Evolutionary conservation across 148 eudicot genomes (phyloP).

Genomic region (Rhododendron molle): DNA sequence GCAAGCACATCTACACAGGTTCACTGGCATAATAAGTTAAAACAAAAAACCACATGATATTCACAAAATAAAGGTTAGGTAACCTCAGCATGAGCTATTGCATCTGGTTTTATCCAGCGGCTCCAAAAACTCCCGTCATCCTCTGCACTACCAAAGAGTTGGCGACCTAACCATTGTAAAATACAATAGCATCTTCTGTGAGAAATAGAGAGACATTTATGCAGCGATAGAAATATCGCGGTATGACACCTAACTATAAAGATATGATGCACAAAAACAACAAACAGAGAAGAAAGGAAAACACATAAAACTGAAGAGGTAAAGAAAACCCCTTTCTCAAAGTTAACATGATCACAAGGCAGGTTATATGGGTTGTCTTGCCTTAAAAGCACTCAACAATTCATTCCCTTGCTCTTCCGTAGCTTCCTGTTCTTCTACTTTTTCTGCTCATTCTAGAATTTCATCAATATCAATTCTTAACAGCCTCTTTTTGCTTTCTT

Average conservation of each 20-base stretch:
- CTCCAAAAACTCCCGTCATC: slow-evolving; percentile 99
- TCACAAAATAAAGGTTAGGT: neutral
- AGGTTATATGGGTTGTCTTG: slow-evolving; percentile 6
- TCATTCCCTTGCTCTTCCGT: slow-evolving; percentile 70
- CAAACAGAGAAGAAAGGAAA: neutral
- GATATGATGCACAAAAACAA: neutral
- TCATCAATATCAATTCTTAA: slow-evolving; percentile 94
- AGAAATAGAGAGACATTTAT: neutral
- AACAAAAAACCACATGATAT: neutral
- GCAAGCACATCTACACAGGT: neutral
- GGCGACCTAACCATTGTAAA: slow-evolving; percentile 63
- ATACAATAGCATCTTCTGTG: neutral
- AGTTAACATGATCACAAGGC: neutral
- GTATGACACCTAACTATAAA: neutral
- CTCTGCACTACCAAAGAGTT: slow-evolving; percentile 86
- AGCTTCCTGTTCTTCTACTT: slow-evolving; percentile 76
- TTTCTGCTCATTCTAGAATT: slow-evolving; percentile 98
- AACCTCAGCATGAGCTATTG: slow-evolving; percentile 92
- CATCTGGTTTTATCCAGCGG: slow-evolving; percentile 95
- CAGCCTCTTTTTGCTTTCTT: slow-evolving; percentile 94
- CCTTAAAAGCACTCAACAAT: slow-evolving; percentile 95
- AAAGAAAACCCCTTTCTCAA: neutral
- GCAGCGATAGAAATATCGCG: neutral
- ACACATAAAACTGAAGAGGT: neutral
- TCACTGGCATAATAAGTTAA: neutral